Base-by-base conservation (phyloP, 495 filamentous ascomycete species). In the Neurospora tetraspora region DNA sequence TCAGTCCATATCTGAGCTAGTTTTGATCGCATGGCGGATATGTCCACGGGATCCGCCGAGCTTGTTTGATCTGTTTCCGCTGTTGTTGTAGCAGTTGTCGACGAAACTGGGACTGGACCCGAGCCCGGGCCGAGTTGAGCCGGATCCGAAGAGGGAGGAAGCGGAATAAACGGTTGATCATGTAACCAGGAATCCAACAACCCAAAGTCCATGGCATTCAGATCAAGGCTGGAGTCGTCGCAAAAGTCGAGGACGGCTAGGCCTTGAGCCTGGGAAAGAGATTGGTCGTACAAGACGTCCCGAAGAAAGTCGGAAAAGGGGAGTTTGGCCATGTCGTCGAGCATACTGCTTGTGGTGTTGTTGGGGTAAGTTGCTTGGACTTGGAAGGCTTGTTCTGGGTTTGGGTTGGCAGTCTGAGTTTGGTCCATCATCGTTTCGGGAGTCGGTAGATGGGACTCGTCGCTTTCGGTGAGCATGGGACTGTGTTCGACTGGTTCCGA, bases 121-220 rank as follows among this genome's bases (percentile, higher is more conserved):
- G 38, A 11, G 45, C 69, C 70, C 45, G 65, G 70, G 9, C 38
- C 39, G 16, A 43, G 38, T 20, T 70, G 68, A 1, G n/a, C 45
- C 10, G 20, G 45, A 53, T 23, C 20, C 0, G 53, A 61, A 61
- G 27, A 20, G 8, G 18, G 53, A 65, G 18, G 53, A 65, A 34
- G 27, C 5, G 53, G 53, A 34, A 65, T 18, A 4, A 65, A 34
- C 7, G 27, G 23, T 6, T 65, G 27, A 5, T 34, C 53, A 1
- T 65, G 53, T 5, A 34, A 36, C 80, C 88, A 90, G 69, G 85
- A 81, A 53, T 88, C 85, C 1, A 91, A 83, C 16, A 89, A 79
- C 0, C 84, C 83, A 73, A 90, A 87, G 73, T 91, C 90, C 5
- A 88, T 80, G 23, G 89, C 88, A 34, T 87, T 89, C 18, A 91